Base-by-base conservation (phyloP, 768 basidiomycete genomes). In the Russula lepida region DNA sequence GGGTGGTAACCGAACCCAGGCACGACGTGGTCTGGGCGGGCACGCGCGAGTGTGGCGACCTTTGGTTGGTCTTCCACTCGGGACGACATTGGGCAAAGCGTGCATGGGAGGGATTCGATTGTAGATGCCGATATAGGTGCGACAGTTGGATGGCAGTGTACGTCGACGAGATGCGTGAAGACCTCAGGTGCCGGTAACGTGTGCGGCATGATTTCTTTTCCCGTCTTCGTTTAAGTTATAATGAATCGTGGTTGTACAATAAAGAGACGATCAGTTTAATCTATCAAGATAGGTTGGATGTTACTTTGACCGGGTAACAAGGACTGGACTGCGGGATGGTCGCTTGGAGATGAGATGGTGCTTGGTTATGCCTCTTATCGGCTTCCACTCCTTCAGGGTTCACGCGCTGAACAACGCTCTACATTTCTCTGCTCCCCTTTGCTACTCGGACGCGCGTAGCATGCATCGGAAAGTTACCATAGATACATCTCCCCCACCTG, bases 1-100 rank as follows among this genome's bases (percentile, higher is more conserved):
- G 95, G 95, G 70, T 98, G 95, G 68, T 92, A 85, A 48, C 95
- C 95, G 72, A 95, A 98, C 71, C 85, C 89, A 51, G 95, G 89
- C n/a, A 90, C 74, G 27, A 94, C 81, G 70, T 84, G 85, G 57
- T 78, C 76, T 48, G 91, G 81, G 69, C 83, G 79, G 50, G 75
- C 68, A 15, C 68, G 69, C 11, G 88, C 89, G 32, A 97, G 75
- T 33, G 81, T 75, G 35, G 79, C 78, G 30, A 97, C 92, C 35
- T 80, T 80, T 27, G 71, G 63, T 71, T 97, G 93, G 77, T 95
- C 92, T 35, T 75, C 75, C 12, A 73, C 69, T 64, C 76, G 76
- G 0, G 83, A 82, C 19, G 88, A 82, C 92, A 95, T 94, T n/a
- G 89, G 86, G 63, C 89, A 90, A 43, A 97, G 77, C 0, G 81